Evolutionary conservation across 2,329 filamentous ascomycete species (phyloP), one percentile per base, ranked within the genome.

Genomic region (Colletotrichum simmondsii): DNA sequence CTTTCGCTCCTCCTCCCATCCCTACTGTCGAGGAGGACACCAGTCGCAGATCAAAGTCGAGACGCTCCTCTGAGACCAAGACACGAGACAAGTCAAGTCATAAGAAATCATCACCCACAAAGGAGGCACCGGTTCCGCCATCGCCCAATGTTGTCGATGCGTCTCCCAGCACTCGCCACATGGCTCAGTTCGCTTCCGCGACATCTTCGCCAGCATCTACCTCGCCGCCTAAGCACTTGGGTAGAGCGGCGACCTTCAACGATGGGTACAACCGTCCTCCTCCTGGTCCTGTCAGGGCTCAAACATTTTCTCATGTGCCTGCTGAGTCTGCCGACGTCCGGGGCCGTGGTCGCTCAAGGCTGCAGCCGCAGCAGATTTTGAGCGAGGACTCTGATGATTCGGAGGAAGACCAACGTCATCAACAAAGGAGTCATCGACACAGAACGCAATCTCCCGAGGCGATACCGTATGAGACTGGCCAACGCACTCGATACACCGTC

Each of bases 271-370:
- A 71, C 32, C 80, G 81, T 14, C 77, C 79, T 10, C 74, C 78
- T 1, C 81, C 81, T 3, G 73, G 68, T 5, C 61, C 53, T 4
- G 16, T 71, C 14, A 78, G 83, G 52, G 72, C 83, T 2, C 76
- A 83, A 61, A 85, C 83, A 0, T 85, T 78, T 62, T 78, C 77
- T 49, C 79, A 79, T 57, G 73, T 75, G 53, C 26, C 52, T 14
- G 32, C 24, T 26, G 59, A 67, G 42, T 49, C 42, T 12, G 35
- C 73, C 2, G 78, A 80, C 11, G 74, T 77, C 6, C 82, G 83
- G 5, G 83, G 83, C 8, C 83, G 83, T 30, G 77, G 77, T 35
- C 83, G 83, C 19, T 83, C 82, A 12, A 81, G 80, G 57, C 75
- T 80, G 75, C 80, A 84, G 8, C 35, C 83, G 6, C 83, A 85